Conservation (phyloP, 306 rosid genomes). For the Myrica gale region DNA sequence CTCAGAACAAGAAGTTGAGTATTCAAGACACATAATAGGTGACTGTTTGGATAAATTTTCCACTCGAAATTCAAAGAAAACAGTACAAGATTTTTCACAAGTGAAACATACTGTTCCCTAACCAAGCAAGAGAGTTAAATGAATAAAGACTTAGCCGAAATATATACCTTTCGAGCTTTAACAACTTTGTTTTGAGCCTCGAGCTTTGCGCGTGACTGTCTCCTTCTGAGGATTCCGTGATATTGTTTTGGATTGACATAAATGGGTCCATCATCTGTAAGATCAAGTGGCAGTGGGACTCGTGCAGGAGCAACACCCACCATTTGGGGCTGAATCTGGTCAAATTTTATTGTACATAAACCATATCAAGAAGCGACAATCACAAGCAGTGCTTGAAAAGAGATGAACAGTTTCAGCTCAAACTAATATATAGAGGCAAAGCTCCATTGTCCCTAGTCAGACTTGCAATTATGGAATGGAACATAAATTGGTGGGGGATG, state of each 20-base stretch:
- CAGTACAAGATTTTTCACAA: not conserved
- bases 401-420: not conserved
- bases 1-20: no score
- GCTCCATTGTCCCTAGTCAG: not conserved
- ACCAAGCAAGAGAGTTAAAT: not conserved
- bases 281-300: constrained; percentile 67
- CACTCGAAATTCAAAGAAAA: no score
- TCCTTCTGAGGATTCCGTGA: constrained; percentile 83
- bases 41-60: no score
- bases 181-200: constrained; percentile 79
- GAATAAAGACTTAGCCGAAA: not conserved
- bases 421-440: not conserved
- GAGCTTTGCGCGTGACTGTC: constrained; percentile 87
- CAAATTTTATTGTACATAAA: constrained; percentile 2
- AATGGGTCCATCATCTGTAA: constrained; percentile 81
- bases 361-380: not conserved
- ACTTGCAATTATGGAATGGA: not conserved
- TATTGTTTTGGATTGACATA: constrained; percentile 91
- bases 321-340: constrained; percentile 46
- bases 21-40: no score
- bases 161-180: constrained; percentile 63
- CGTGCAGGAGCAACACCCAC: constrained; percentile 41
- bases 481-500: not conserved
- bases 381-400: not conserved
- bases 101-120: not conserved